These are phyloP conservation scores for Groenewaldozyma auringiensis DNA, from an alignment of 1,139 yeast species.

Conservation along the genomic window DNA sequence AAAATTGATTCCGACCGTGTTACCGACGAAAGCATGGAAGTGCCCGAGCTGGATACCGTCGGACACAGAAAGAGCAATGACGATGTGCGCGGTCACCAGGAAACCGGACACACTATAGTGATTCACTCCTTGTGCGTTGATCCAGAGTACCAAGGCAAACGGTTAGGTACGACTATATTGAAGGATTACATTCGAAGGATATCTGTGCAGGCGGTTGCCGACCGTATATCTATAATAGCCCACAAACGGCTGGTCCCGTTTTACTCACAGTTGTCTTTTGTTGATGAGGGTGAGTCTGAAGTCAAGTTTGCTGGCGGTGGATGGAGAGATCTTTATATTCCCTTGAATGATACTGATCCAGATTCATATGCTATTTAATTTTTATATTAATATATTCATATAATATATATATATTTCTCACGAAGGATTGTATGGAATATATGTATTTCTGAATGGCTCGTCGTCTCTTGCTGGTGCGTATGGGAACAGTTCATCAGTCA, in stretches of 20 bases:
- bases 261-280: constrained; percentile 74
- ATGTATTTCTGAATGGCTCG: constrained; percentile 20
- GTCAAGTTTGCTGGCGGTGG: constrained; percentile 52
- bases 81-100: constrained; percentile 61
- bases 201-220: constrained; percentile 81
- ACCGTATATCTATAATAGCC: constrained; percentile 64
- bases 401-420: constrained; percentile 6
- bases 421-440: constrained; percentile 27
- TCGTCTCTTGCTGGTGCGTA: constrained; percentile 17
- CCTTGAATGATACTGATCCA: neutral
- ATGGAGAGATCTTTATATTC: constrained; percentile 52
- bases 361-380: neutral
- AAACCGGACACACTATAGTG: constrained; percentile 66
- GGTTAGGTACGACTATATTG: constrained; percentile 71
- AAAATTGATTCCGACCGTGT: constrained; percentile 50
- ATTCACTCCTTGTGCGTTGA: constrained; percentile 75
- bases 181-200: constrained; percentile 88
- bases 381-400: neutral
- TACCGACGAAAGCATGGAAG: constrained; percentile 59
- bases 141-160: constrained; percentile 72
- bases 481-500: constrained; percentile 20
- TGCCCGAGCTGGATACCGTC: constrained; percentile 38
- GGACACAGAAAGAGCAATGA: constrained; percentile 23
- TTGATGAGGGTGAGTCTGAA: constrained; percentile 51
- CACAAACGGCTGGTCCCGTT: constrained; percentile 64